phyloP scores from a whole-genome alignment of 495 filamentous ascomycete species.

The Penicillium goetzii region DNA sequence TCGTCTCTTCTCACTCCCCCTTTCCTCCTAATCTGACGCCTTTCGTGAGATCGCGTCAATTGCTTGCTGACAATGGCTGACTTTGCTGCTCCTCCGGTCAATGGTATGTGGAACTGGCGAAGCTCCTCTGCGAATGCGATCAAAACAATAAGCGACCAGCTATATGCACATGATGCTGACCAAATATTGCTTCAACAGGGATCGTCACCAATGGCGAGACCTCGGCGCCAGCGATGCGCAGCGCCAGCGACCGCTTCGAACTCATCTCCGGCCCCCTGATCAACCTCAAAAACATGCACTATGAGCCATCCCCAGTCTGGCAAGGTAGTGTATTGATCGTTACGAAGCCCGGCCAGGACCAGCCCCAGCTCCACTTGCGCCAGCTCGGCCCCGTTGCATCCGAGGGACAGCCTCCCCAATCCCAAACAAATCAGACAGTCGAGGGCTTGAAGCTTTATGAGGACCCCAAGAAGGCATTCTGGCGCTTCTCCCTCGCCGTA shows the following conservation, averaged over 20 bases:
- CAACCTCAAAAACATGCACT: slow-evolving; percentile 83
- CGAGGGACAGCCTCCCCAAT: slow-evolving; percentile 15
- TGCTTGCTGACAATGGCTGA: slow-evolving; percentile 21
- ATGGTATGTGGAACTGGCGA: slow-evolving; percentile 17
- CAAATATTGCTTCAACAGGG: slow-evolving; percentile 9
- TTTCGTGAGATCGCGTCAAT: slow-evolving; percentile 15
- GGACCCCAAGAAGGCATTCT: slow-evolving; percentile 77
- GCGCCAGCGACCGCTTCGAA: slow-evolving; percentile 27
- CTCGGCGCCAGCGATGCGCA: slow-evolving; percentile 13
- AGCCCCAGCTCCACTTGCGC: slow-evolving; percentile 55
- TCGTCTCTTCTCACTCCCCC: slow-evolving; percentile 1
- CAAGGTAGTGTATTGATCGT: slow-evolving; percentile 84
- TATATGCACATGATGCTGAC: slow-evolving; percentile 5
- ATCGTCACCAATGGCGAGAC: slow-evolving; percentile 25
- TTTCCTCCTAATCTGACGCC: neutral
- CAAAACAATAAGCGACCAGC: neutral
- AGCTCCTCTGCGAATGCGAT: neutral
- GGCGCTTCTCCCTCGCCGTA: slow-evolving; percentile 71
- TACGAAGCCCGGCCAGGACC: slow-evolving; percentile 62
- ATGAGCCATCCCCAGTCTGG: slow-evolving; percentile 61
- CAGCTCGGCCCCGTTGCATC: slow-evolving; percentile 44
- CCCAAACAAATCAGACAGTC: slow-evolving; percentile 33
- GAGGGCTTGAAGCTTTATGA: slow-evolving; percentile 75
- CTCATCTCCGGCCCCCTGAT: slow-evolving; percentile 79
- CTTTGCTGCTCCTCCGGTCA: slow-evolving; percentile 16